Base-by-base conservation (phyloP, 495 filamentous ascomycete species). In the Tuber umbilicatum region DNA sequence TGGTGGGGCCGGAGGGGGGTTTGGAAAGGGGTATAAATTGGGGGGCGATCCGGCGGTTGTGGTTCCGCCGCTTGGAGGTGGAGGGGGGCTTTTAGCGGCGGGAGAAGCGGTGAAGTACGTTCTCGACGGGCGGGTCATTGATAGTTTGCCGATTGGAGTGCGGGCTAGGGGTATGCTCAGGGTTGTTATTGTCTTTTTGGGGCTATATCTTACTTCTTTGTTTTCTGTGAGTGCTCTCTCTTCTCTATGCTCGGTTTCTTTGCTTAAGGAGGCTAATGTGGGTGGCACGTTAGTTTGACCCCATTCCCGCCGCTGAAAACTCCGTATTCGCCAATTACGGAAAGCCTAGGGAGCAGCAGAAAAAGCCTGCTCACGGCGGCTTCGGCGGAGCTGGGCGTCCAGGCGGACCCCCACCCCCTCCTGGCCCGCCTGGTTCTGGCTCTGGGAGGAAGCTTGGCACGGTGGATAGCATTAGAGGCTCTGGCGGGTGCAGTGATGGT, bases 231-330 rank as follows among this genome's bases (percentile, higher is more conserved):
- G 55, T 45, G 84, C 78, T 17, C 21, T 73, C 27, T 47, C 40
- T 31, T 73, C 17, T 41, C 21, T 23, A 5, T 47, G 19, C 21
- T 23, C 5, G 7, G 47, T 55, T 55, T 55, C 23, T 55, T 55
- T 55, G 21, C 21, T 55, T 55, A 12, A 0, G 23, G 47, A n/a
- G 47, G 47, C 47, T 55, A n/a, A 55, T 55, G 23, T 55, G 47
- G 21, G 12, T 55, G 47, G 9, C 47, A n/a, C 9, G 6, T 55
- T 78, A 91, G 89, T 83, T 92, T 69, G 90, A 92, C 76, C 86
- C 90, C 1, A 91, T 91, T 83, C 84, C 84, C 72, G 85, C 90
- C 16, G 91, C 90, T 0, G 86, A 90, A 81, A 85, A 84, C 39
- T 91, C 89, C 2, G 79, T 84, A 31, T 93, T 91, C 83, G 93